Conservation (phyloP, 2,329 filamentous ascomycete genomes). For the Monosporascus sp. region DNA sequence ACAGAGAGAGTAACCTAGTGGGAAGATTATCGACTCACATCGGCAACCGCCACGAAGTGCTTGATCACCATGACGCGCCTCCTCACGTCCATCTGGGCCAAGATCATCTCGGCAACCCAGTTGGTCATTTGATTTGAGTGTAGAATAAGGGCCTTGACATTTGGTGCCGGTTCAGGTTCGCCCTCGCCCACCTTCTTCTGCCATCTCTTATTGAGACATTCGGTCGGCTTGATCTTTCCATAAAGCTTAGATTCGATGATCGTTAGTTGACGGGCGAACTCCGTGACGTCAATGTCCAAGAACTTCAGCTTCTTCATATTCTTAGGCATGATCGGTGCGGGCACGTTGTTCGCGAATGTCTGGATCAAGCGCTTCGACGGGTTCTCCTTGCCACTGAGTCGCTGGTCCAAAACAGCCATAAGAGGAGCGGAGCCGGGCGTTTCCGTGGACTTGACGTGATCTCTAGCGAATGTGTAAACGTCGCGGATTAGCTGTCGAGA, state of each 20-base stretch:
- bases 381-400: slow-evolving; percentile 81
- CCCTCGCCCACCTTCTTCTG: slow-evolving; percentile 86
- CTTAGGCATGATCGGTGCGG: slow-evolving; percentile 88
- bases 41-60: slow-evolving; percentile 93
- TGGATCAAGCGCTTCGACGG: slow-evolving; percentile 81
- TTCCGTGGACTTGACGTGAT: slow-evolving; percentile 87
- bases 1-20: slow-evolving; percentile 9
- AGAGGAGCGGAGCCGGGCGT: slow-evolving; percentile 82
- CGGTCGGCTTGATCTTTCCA: slow-evolving; percentile 90
- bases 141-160: slow-evolving; percentile 92
- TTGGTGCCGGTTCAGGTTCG: slow-evolving; percentile 79
- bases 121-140: slow-evolving; percentile 99
- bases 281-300: slow-evolving; percentile 88
- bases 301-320: slow-evolving; percentile 99
- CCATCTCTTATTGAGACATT: slow-evolving; percentile 98
- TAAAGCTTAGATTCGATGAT: slow-evolving; percentile 95
- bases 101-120: slow-evolving; percentile 98
- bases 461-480: slow-evolving; percentile 85
- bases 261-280: slow-evolving; percentile 95
- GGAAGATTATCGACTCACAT: slow-evolving; percentile 57
- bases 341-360: slow-evolving; percentile 76
- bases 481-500: slow-evolving; percentile 80
- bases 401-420: slow-evolving; percentile 82
- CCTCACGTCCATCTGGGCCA: slow-evolving; percentile 90
- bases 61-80: slow-evolving; percentile 97